Evolutionary conservation across 305 asterid genomes (phyloP), one percentile per base, ranked within the genome.

Genomic region (Rubia balearica): DNA sequence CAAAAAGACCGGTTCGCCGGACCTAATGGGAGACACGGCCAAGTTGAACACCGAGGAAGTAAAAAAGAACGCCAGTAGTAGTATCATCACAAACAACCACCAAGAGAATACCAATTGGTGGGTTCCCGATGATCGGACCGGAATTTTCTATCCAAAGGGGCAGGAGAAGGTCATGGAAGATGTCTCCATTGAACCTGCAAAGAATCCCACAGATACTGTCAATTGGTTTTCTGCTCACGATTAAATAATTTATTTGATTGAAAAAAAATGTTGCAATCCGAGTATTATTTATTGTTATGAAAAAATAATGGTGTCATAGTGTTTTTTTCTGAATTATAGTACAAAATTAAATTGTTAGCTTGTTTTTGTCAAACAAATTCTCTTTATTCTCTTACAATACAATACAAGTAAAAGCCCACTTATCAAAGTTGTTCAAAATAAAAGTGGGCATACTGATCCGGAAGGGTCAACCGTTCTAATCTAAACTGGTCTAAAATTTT

Each of bases 61-160:
- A 69, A 87, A 79, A 71, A 76, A 61, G 60, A 79, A 22, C 49
- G 8, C 49, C 8, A 6, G 51, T 33, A 33, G 5, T 21, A 10
- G 61, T 0, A 46, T 68, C n/a, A 72, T 69, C 33, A 71, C 56
- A 11, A 16, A 49, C 60, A 76, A 77, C 10, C 59, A 65, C n/a
- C 82, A 79, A 6, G 73, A 70, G 17, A 49, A 0, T 0, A 43
- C 51, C 1, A 45, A 13, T 14, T 87, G 87, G 89, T 85, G 95
- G 92, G 48, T 83, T 3, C 84, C 78, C 0, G 89, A 90, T 27
- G 83, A 81, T 8, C 85, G 90, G 0, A 87, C 95, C 30, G 90
- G 95, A 42, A 82, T 86, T 1, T 89, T 76, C 75, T 88, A 86
- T 71, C 95, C 95, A 0, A 87, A 83, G 30, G 96, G 96, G 0